A percentile compares a stretch with the other conserved stretches of the same genome.
phyloP scores from a whole-genome alignment of 352 stramenopile species.

The Globisporangium mamillatum region DNA sequence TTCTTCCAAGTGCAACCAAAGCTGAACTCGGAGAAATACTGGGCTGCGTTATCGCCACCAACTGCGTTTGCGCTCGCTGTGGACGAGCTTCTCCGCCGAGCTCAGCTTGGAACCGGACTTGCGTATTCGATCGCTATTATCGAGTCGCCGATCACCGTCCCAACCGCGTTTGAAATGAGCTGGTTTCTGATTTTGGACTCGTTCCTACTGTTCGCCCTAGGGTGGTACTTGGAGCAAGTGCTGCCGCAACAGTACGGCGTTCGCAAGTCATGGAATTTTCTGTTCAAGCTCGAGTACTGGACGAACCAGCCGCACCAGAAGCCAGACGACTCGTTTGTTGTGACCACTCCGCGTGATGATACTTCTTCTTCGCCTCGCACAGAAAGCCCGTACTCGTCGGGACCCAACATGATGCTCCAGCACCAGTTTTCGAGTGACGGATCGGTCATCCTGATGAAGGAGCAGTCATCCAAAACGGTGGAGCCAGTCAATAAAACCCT shows the following conservation, averaged over 20 bases:
- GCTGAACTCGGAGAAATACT: constrained; percentile 43
- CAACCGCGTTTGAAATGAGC: constrained; percentile 48
- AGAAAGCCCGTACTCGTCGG: constrained; percentile 24
- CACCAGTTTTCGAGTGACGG: constrained; percentile 30
- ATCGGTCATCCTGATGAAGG: constrained; percentile 27
- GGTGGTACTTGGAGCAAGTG: constrained; percentile 92
- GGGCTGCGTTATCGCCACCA: constrained; percentile 49
- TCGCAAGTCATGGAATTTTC: constrained; percentile 89
- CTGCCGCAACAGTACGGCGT: constrained; percentile 90
- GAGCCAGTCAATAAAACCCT: constrained; percentile 48
- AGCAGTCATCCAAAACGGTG: constrained; percentile 18
- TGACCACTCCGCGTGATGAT: constrained; percentile 4
- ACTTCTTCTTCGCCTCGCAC: constrained; percentile 19
- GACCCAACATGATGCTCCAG: constrained; percentile 18
- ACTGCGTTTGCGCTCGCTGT: constrained; percentile 68
- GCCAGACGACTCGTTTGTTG: constrained; percentile 7
- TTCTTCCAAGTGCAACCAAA: constrained; percentile 62
- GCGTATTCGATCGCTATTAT: constrained; percentile 49
- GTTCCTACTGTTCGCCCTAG: constrained; percentile 75
- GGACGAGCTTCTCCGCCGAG: constrained; percentile 53
- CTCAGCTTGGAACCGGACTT: constrained; percentile 58
- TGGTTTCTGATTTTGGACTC: constrained; percentile 76
- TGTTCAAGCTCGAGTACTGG: constrained; percentile 56
- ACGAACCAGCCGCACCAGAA: not conserved
- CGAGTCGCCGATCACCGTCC: constrained; percentile 39